Conservation (phyloP, 495 filamentous ascomycete species). For the Aspergillus avenaceus region DNA sequence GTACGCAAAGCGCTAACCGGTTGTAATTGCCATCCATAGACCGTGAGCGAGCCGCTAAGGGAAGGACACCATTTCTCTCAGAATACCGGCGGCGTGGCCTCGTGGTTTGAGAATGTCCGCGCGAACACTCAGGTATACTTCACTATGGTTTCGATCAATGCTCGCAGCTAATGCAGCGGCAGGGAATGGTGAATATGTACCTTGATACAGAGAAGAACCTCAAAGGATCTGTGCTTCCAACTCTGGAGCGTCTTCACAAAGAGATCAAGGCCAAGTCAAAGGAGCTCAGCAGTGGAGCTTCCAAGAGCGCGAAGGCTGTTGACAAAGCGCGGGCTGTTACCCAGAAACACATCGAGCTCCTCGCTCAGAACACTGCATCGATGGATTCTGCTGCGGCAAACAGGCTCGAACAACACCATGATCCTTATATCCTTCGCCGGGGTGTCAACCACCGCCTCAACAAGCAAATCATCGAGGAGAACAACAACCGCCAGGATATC, state of each 20-base stretch:
- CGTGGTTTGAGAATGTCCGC: constrained; percentile 89
- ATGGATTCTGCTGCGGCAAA: constrained; percentile 64
- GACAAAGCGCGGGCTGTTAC: constrained; percentile 82
- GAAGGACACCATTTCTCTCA: constrained; percentile 92
- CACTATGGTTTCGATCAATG: background rate
- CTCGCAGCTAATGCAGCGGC: background rate
- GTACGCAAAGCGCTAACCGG: background rate
- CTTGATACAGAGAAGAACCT: constrained; percentile 83
- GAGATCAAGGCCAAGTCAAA: constrained; percentile 96
- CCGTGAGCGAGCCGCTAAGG: constrained; percentile 76
- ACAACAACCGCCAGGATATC: constrained; percentile 87
- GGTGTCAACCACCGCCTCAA: constrained; percentile 77
- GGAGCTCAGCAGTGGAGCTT: constrained; percentile 78
- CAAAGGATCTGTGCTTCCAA: constrained; percentile 76
- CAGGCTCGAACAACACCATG: constrained; percentile 63
- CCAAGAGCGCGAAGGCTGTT: constrained; percentile 81
- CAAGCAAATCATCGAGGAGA: constrained; percentile 91
- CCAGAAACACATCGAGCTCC: constrained; percentile 93
- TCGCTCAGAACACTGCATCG: constrained; percentile 74
- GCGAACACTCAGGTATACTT: constrained; percentile 73
- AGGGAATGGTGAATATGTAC: constrained; percentile 82
- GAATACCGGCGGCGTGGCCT: constrained; percentile 74
- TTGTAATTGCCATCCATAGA: constrained; percentile 39
- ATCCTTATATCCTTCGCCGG: constrained; percentile 85
- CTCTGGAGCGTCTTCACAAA: constrained; percentile 84